Evolutionary conservation across 768 basidiomycete genomes (phyloP), one percentile per base, ranked within the genome.

Genomic region (Leccinum fibrillosum): DNA sequence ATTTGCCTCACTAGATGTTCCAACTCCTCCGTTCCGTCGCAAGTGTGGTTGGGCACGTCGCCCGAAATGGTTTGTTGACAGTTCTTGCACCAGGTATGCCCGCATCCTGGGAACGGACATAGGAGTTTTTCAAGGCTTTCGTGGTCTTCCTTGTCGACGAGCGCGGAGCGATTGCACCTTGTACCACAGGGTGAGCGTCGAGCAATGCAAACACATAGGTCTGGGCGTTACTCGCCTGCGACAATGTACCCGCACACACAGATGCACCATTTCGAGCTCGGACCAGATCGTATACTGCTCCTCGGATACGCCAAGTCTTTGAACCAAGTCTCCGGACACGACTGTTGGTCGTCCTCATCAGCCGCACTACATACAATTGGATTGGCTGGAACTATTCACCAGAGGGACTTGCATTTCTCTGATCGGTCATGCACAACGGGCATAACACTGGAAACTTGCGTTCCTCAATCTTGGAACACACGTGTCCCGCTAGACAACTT

Each of bases 391-490:
- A 15, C 13, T 54, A 54, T 75, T 68, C 63, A 76, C 77, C 72
- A 13, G 72, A 71, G 8, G 72, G 72, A 32, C 56, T 72, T 1
- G 57, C 50, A 6, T 67, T 68, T 12, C 62, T 60, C 12, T 62
- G 64, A 21, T 76, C 75, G 7, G 75, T 69, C 28, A 76, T 67
- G 60, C 88, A 88, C 19, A 78, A 57, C 1, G 86, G 87, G 63
- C 87, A 89, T 13, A 79, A 67, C 25, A 88, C 80, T 1, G 86
- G 86, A 52, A 78, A 86, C 21, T 71, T 76, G 55, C 75, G 76
- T 37, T 84, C 82, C 15, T 75, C 72, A 19, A 88, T 72, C 64
- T 79, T 80, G 12, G 79, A 72, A 34, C 64, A 64, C 4, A 81
- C 71, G 45, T 84, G 77, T 10, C 66, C 61, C 32, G 64, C 69